Evolutionary conservation across 1,284 basidiomycete species (phyloP), one percentile per base, ranked within the genome.

Genomic region (Pseudozyma tsukubaensis): DNA sequence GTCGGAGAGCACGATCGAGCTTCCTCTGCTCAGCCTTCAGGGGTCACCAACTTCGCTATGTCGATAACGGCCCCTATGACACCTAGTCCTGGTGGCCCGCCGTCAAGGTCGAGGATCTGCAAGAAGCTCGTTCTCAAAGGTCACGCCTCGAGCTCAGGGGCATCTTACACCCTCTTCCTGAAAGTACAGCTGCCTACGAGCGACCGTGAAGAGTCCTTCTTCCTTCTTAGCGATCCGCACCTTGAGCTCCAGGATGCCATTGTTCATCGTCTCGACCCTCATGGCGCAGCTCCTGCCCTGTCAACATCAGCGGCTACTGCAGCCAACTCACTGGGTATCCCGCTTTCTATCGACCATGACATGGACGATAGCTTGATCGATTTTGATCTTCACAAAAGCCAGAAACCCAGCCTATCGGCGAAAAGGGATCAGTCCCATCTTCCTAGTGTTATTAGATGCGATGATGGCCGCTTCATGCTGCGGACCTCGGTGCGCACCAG

Each of bases 91-190:
- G 19, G 42, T n/a, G 56, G 36, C 36, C 40, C 57, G 29, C 36
- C 48, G 8, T 4, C 52, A 3, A 49, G 13, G 4, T 11, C 56
- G 9, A 59, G 71, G 36, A 57, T 76, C 39, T 72, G 73, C 57
- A 67, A 72, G 50, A 76, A 72, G 54, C 60, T 76, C 35, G 64
- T 76, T 29, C 21, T 76, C 48, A 67, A 68, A 24, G 73, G 73
- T 10, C 59, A 69, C 16, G 73, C 69, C 1, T 57, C 58, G 16
- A 60, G 43, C 54, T 39, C 62, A 1, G 65, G 58, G 12, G 64
- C 73, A 21, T 53, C 51, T 9, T 76, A 76, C 21, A 72, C 63
- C 2, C 52, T 76, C 29, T 76, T 60, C 39, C 39, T 72, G 16
- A 72, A 69, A 51, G 42, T 72, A 0, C 62, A 70, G 14, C 43